These are phyloP conservation scores for Phytophthora ramorum DNA, from an alignment of 352 stramenopile genomes.

Conservation along the genomic window DNA sequence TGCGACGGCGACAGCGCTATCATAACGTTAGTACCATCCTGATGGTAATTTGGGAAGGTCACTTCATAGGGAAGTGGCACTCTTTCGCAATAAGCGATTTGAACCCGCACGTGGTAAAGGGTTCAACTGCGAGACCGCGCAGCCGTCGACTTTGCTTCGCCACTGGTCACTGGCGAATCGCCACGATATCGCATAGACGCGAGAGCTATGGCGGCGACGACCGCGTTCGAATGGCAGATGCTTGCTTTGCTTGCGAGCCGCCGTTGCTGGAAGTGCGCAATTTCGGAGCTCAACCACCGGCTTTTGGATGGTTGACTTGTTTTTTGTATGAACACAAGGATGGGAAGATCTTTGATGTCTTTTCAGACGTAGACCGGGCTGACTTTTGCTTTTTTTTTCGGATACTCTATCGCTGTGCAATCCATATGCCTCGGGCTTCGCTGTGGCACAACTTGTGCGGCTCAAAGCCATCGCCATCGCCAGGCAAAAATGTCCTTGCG, in stretches of 20 bases:
- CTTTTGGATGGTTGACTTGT: constrained; percentile 15
- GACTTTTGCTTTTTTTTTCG: no score
- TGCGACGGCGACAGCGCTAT: no score
- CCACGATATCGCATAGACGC: neutral
- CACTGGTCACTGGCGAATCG: neutral
- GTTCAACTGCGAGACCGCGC: constrained; percentile 8
- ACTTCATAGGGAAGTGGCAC: neutral
- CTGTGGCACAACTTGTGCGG: neutral
- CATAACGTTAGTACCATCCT: neutral
- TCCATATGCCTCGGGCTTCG: neutral
- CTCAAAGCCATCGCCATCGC: neutral
- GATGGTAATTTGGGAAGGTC: neutral
- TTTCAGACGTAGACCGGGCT: constrained; percentile 12
- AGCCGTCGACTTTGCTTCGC: neutral
- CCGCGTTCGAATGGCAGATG: neutral
- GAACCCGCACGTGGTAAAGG: neutral
- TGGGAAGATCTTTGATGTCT: constrained; percentile 7
- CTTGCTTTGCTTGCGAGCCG: neutral
- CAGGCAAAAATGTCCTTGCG: neutral
- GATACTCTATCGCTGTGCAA: no score
- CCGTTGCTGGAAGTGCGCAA: neutral
- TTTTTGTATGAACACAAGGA: constrained; percentile 13
- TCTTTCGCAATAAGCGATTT: neutral
- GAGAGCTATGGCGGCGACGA: neutral
- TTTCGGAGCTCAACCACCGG: constrained; percentile 4